These are phyloP conservation scores for Cymodocea nodosa DNA, from an alignment of 116 monocot genomes.

Conservation along the genomic window DNA sequence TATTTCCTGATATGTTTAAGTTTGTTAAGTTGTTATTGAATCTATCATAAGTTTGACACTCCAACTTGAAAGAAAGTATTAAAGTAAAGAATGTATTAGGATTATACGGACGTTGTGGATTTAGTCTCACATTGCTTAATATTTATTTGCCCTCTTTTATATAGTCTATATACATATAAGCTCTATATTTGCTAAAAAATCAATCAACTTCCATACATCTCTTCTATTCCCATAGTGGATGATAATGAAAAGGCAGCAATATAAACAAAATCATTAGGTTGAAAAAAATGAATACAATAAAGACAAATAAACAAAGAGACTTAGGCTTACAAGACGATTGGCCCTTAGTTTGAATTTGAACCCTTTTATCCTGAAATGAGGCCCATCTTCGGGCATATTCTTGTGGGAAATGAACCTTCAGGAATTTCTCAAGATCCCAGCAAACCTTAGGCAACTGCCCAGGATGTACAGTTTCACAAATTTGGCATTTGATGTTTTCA, in stretches of 20 bases:
- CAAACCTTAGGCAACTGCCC: conserved; percentile 73
- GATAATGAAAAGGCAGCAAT: neutral
- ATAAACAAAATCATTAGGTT: neutral
- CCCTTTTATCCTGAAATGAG: conserved; percentile 1
- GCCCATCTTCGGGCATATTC: conserved; percentile 32
- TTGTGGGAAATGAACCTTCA: conserved; percentile 51
- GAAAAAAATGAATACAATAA: neutral
- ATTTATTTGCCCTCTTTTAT: no score
- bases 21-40: no score
- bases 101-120: no score
- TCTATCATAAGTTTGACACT: no score
- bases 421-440: conserved; percentile 48
- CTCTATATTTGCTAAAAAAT: no score
- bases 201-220: neutral
- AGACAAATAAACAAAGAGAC: neutral
- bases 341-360: neutral
- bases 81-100: no score
- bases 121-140: no score
- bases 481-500: conserved; percentile 41
- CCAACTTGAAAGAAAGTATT: no score
- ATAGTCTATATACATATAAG: no score
- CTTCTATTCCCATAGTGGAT: neutral
- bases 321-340: conserved; percentile 8
- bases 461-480: conserved; percentile 54
- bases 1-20: no score